These are phyloP conservation scores for Cubamyces sp. DNA, from an alignment of 768 basidiomycete genomes.

Conservation along the genomic window DNA sequence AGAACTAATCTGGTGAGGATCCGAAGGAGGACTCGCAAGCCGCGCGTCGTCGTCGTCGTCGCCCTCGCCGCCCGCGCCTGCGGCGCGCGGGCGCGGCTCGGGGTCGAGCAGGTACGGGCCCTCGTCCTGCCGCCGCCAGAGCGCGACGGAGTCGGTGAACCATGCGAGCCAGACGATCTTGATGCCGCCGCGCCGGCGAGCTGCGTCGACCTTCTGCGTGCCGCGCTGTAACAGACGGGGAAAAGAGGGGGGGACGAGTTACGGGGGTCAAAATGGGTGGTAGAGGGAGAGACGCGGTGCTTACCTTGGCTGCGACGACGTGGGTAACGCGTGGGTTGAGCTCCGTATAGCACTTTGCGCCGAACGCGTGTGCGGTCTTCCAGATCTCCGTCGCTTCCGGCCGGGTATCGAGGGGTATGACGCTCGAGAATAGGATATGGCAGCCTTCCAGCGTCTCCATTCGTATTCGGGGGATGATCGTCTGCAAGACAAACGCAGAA, in stretches of 20 bases:
- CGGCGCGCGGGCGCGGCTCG: slow-evolving; percentile 39
- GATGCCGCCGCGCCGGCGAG: slow-evolving; percentile 73
- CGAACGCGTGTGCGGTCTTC: slow-evolving; percentile 86
- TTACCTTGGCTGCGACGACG: slow-evolving; percentile 87
- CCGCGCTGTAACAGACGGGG: slow-evolving; percentile 65
- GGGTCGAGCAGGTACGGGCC: slow-evolving; percentile 73
- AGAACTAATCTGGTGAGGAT: slow-evolving; percentile 59
- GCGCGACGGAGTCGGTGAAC: slow-evolving; percentile 88
- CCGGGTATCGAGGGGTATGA: slow-evolving; percentile 86
- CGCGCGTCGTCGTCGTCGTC: slow-evolving; percentile 33
- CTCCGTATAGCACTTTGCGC: slow-evolving; percentile 78
- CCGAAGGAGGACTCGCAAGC: slow-evolving; percentile 48
- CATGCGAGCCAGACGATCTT: slow-evolving; percentile 88
- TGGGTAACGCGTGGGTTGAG: slow-evolving; percentile 76
- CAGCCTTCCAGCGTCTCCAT: slow-evolving; percentile 74
- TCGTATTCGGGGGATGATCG: slow-evolving; percentile 85
- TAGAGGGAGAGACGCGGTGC: slow-evolving; percentile 15
- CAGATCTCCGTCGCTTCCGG: slow-evolving; percentile 85
- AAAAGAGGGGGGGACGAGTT: background rate
- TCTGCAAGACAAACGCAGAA: slow-evolving; percentile 46
- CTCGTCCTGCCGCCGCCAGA: slow-evolving; percentile 87
- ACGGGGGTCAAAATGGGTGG: slow-evolving; percentile 5
- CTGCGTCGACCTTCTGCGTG: slow-evolving; percentile 89
- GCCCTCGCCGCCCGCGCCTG: slow-evolving; percentile 24
- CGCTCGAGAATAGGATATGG: slow-evolving; percentile 89